phyloP scores from a whole-genome alignment of 2,329 filamentous ascomycete genomes.

The Dothidotthia symphoricarpi region DNA sequence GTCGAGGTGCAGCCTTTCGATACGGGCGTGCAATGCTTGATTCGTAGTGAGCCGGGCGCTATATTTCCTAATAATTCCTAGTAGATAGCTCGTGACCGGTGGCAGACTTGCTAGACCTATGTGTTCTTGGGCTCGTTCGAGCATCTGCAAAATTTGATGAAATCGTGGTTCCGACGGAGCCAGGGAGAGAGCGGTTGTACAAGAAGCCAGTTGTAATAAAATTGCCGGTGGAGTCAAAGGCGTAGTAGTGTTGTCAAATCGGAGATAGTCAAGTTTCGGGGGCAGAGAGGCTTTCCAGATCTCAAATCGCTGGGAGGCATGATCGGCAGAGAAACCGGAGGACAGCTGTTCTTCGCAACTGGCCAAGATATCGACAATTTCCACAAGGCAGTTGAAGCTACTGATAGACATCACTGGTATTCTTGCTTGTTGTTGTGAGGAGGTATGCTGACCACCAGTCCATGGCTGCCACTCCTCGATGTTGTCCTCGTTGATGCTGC shows the following conservation, averaged over 20 bases:
- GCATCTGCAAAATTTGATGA: constrained; percentile 18
- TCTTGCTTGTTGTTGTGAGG: constrained; percentile 16
- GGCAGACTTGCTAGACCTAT: constrained; percentile 29
- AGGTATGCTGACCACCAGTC: constrained; percentile 52
- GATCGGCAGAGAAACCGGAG: constrained; percentile 28
- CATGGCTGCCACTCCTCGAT: constrained; percentile 75
- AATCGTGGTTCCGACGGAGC: constrained; percentile 21
- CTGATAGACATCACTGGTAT: constrained; percentile 48
- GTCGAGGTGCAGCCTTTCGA: constrained; percentile 19
- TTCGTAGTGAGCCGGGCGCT: constrained; percentile 13
- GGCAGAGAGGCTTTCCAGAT: constrained; percentile 39
- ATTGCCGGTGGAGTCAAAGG: constrained; percentile 27
- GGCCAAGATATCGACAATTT: constrained; percentile 27
- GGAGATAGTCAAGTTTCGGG: constrained; percentile 22
- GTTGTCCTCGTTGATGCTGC: constrained; percentile 61
- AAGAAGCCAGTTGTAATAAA: constrained; percentile 30
- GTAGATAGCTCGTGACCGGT: constrained; percentile 26
- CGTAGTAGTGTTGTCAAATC: constrained; percentile 10
- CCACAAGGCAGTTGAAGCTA: constrained; percentile 53
- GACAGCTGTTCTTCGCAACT: constrained; percentile 9
- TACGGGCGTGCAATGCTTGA: constrained; percentile 13
- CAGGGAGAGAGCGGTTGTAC: constrained; percentile 22
- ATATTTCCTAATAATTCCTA: constrained; percentile 21
- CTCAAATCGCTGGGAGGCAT: constrained; percentile 36
- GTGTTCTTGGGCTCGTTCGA: constrained; percentile 25